Base-by-base conservation (phyloP, 2,329 filamentous ascomycete genomes). In the Emergomyces africanus region DNA sequence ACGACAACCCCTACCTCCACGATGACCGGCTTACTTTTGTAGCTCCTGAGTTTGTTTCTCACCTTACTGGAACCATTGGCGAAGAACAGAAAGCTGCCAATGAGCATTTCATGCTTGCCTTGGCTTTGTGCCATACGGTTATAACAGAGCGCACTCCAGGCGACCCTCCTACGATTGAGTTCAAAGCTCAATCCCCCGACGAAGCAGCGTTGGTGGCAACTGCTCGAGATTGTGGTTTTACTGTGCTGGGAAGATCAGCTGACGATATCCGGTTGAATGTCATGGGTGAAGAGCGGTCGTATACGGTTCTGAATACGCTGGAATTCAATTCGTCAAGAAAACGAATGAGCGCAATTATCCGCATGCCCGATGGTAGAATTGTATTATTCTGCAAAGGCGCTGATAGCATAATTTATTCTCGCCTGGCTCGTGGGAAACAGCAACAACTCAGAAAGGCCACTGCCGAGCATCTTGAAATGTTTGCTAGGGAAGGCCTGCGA, bases 261-360 rank as follows among this genome's bases (percentile, higher is more conserved):
- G 88, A 95, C 62, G 89, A 89, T 57, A 87, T 99, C 63, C 83
- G 89, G 57, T 70, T 99, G 58, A 96, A 96, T 64, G 81, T 95
- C 6, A 82, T 95, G 77, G 95, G 94, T 54, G 81, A 90, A 67
- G 90, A 97, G 65, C 82, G 84, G 53, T 84, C 87, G 62, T 99
- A 94, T 71, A 86, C 85, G 18, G 87, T 99, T 37, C 81, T 99
- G 54, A 97, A 96, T 73, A 96, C 88, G 0, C 86, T 99, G 42
- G 94, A 99, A 71, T 99, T 99, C 78, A 97, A 97, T 72, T 97
- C 92, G 0, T 90, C 87, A 49, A 83, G 94, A 68, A 99, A 99
- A 77, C 84, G 94, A 65, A 99, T 99, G 94, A 97, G 91, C 74
- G 89, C 91, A 1, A 96, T 99, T 65, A 85, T 99, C 56, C 83